A percentile compares a stretch with the other conserved stretches of the same genome.
These are phyloP conservation scores for Globisporangium echinulatum DNA, from an alignment of 352 stramenopile species.

Conservation along the genomic window DNA sequence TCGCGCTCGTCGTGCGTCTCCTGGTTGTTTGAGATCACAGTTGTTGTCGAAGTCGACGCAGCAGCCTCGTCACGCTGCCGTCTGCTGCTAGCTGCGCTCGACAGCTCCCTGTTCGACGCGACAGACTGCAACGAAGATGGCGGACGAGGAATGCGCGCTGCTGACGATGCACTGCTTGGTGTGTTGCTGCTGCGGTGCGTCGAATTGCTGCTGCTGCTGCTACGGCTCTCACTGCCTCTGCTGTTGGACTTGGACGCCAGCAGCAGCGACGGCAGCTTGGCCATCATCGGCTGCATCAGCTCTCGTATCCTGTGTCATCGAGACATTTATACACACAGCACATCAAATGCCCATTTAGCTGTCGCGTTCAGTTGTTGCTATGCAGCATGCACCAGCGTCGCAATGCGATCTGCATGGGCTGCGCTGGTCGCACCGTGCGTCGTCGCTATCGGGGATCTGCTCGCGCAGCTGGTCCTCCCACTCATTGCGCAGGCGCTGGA, in stretches of 20 bases:
- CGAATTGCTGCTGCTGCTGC: neutral
- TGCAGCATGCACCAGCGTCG: too few relatives aligned
- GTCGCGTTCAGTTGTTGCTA: neutral
- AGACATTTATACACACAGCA: neutral
- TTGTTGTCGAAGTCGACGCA: neutral
- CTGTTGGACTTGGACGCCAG: slow-evolving; percentile 36
- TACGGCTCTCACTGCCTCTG: too few relatives aligned
- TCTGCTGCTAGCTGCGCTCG: neutral
- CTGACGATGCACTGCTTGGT: slow-evolving; percentile 2
- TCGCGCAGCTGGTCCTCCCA: slow-evolving; percentile 54
- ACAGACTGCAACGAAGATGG: slow-evolving; percentile 1
- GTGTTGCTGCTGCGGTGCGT: neutral
- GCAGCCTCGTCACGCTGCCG: neutral
- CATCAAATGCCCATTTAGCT: too few relatives aligned
- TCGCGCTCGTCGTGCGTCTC: slow-evolving; percentile 25
- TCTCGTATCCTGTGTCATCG: slow-evolving; percentile 42
- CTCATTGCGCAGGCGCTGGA: slow-evolving; percentile 58
- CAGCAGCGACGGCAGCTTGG: slow-evolving; percentile 63
- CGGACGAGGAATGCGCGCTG: slow-evolving; percentile 1
- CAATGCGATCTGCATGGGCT: too few relatives aligned
- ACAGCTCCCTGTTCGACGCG: neutral
- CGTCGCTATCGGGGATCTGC: slow-evolving; percentile 40
- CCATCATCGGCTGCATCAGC: slow-evolving; percentile 71
- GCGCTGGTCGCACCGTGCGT: slow-evolving; percentile 21
- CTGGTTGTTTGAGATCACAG: slow-evolving; percentile 25